Base-by-base conservation (phyloP, 192 early-diverging fungal species). In the Backusella circina region DNA sequence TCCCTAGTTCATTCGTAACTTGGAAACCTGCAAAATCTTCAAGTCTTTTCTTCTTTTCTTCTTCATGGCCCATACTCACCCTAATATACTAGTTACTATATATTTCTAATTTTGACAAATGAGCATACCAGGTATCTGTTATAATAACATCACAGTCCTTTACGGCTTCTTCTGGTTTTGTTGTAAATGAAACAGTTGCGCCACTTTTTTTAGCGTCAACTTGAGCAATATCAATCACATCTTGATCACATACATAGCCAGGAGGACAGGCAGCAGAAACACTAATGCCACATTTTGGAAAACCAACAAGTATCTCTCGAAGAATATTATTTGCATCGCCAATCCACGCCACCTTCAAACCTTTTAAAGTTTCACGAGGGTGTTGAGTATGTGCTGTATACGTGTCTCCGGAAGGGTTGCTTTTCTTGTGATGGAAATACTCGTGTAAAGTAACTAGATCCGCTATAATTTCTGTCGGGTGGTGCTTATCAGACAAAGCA, bases 301-400 rank as follows among this genome's bases (percentile, higher is more conserved):
- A 86, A 2, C 94, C 90, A 3, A 94, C 87, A 72, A 99, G 80
- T 78, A 99, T 88, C 67, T 94, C 94, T 76, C 96, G 93, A 36
- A 97, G 77, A 65, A 99, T 93, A 84, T 99, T 99, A 85, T 99
- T 99, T 18, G 93, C 88, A 73, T 99, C 98, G 50, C 98, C 98
- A 10, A 99, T 91, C 98, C 98, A 99, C 12, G 97, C 96, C 5
- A 99, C 89, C 6, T 89, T 90, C 18, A 95, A 81, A 0, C 89
- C 89, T 16, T 85, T 87, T 15, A 96, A 82, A 8, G 88, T 89
- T 54, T 82, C 72, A 21, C 84, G 69, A 1, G 87, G 88, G n/a
- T 91, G 86, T 0, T 76, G 78, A 2, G 70, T 70, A 71, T 88
- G 85, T 32, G 83, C 80, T 9, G 75, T 81, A 66, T 84, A 84